Percentiles rank a stretch among this genome's conserved stretches.
These are phyloP conservation scores for Colletotrichum viniferum DNA, from an alignment of 2,329 filamentous ascomycete genomes.

Conservation along the genomic window DNA sequence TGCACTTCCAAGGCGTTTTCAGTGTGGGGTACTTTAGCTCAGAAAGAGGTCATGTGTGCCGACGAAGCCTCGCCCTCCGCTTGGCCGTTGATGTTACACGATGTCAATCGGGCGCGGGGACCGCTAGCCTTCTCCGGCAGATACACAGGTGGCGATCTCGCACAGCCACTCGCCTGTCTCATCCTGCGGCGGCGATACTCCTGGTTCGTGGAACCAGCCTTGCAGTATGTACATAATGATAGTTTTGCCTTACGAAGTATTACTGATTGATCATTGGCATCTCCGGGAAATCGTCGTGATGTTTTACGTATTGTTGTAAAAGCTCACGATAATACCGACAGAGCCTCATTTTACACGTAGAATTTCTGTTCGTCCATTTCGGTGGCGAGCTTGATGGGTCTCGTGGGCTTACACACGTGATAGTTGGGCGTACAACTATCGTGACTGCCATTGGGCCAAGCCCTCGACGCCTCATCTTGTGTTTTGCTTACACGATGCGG, in stretches of 20 bases:
- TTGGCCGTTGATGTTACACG: not conserved
- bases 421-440: not conserved
- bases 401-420: not conserved
- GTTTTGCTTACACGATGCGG: not conserved
- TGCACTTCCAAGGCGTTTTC: not conserved
- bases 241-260: not conserved
- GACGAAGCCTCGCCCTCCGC: not conserved
- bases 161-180: not conserved
- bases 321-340: not conserved
- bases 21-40: not conserved
- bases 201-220: not conserved
- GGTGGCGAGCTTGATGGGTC: not conserved
- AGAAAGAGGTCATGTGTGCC: not conserved
- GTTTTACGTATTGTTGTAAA: not conserved
- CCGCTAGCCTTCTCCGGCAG: not conserved
- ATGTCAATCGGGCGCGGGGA: not conserved
- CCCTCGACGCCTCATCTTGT: not conserved
- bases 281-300: not conserved
- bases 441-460: not conserved
- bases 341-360: not conserved
- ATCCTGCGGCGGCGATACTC: not conserved
- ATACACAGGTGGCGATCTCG: not conserved
- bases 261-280: not conserved
- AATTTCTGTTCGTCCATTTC: not conserved
- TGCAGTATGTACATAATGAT: not conserved